Evolutionary conservation across 2,329 filamentous ascomycete species (phyloP), one percentile per base, ranked within the genome.

Genomic region (Arthrobotrys musiformis): DNA sequence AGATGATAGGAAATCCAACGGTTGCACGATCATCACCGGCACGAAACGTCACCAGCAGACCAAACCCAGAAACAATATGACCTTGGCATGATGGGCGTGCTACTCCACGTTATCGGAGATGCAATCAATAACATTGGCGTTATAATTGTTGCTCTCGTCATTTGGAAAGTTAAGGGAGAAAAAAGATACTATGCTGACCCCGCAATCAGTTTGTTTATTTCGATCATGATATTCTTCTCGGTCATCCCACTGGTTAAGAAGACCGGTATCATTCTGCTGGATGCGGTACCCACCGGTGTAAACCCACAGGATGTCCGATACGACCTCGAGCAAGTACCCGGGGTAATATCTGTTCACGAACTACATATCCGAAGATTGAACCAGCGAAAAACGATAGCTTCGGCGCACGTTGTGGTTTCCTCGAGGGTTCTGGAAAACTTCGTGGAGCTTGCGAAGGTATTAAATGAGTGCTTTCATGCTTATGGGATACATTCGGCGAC

Each of bases 101-200:
- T 93, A 9, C 83, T 92, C 13, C 92, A 94, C 80, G 87, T 93
- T 26, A 81, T 92, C 1, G 90, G 91, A 33, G 92, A 94, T 80
- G 90, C 90, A 4, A 85, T 91, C 78, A 93, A 93, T 84, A 94
- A 94, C 80, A 82, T 93, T 9, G 91, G 91, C 8, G 91, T 94
- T 74, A 92, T 93, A 58, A 84, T 90, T 37, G 88, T 91, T 0
- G 90, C 90, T 0, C 81, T 90, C 1, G 85, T 92, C 33, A 91
- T 93, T 82, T 93, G 90, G 91, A 85, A 89, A 70, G 85, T 87
- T 0, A 81, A 86, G 30, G 89, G 87, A 30, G 84, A 87, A 0
- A 85, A 83, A 2, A 86, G 90, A 35, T 92, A 87, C 84, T 93
- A 93, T 79, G 90, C 90, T 4, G 92, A 94, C 81, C 91, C 92